phyloP scores from a whole-genome alignment of 225 moss, liverwort and hornwort species.

The Lunularia cruciata region DNA sequence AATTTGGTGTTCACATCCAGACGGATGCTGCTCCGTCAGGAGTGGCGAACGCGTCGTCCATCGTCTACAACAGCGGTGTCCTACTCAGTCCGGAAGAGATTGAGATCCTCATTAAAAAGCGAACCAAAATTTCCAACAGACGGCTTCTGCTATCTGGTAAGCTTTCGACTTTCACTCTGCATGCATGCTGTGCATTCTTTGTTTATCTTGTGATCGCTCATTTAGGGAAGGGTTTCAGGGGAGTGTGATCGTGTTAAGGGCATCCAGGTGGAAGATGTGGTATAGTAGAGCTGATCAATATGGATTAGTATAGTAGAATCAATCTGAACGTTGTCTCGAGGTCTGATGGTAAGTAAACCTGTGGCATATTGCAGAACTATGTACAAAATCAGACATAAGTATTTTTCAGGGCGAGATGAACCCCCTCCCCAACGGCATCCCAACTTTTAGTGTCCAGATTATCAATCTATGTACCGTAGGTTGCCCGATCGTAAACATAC shows the following conservation, averaged over 20 bases:
- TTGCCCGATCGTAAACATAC: constrained; percentile 27
- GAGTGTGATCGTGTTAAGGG: not conserved
- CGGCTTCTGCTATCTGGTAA: constrained; percentile 25
- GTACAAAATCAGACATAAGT: constrained; percentile 36
- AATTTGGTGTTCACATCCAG: not conserved
- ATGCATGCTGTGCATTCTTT: no score
- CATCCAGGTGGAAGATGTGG: not conserved
- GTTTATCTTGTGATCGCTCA: not conserved
- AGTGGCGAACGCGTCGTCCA: not conserved
- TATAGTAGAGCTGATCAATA: not conserved
- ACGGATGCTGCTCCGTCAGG: not conserved
- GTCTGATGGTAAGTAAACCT: constrained; percentile 23
- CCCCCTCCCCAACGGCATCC: constrained; percentile 44
- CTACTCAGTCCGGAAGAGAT: constrained; percentile 7
- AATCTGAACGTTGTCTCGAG: constrained; percentile 2
- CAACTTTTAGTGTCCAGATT: constrained; percentile 40
- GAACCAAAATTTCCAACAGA: constrained; percentile 14
- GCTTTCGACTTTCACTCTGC: not conserved
- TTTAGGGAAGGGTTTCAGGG: not conserved
- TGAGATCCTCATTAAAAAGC: not conserved
- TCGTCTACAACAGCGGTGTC: not conserved
- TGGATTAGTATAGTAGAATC: not conserved
- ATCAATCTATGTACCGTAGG: constrained; percentile 32
- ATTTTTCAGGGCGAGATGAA: constrained; percentile 37
- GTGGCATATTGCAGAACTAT: constrained; percentile 37